Conservation (phyloP, 345 rosid genomes). For the Aegle marmelos region DNA sequence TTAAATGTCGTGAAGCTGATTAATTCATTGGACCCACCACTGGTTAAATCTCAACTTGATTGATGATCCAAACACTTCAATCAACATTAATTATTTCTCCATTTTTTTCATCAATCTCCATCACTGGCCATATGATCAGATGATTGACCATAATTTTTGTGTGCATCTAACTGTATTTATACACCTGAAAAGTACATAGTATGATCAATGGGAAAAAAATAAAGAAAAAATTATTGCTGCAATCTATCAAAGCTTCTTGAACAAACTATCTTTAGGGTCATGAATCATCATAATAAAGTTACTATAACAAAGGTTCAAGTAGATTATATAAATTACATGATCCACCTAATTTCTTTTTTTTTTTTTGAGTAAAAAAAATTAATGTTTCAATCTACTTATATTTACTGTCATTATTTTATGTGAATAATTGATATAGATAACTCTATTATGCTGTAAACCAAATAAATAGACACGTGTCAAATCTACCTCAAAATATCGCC, state of each 20-base stretch:
- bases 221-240: neutral
- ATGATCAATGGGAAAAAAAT: no score
- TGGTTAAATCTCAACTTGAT: neutral
- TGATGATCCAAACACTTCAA: conserved; percentile 4
- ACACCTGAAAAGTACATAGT: neutral
- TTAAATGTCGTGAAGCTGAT: neutral
- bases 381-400: no score
- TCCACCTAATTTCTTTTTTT: no score
- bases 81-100: neutral
- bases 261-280: no score
- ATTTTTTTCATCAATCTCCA: neutral
- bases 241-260: neutral
- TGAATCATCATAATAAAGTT: no score
- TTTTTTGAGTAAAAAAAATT: no score
- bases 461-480: no score
- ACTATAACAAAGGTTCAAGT: neutral
- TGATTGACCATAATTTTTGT: conserved; percentile 1
- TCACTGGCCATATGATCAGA: neutral
- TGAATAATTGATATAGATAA: no score
- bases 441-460: no score
- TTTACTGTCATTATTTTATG: no score
- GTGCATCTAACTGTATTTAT: neutral
- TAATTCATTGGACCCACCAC: conserved; percentile 2
- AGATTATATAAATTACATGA: neutral
- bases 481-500: no score